Evolutionary conservation across 2,329 filamentous ascomycete species (phyloP), one percentile per base, ranked within the genome.

Genomic region (Akanthomyces uredinophilus): DNA sequence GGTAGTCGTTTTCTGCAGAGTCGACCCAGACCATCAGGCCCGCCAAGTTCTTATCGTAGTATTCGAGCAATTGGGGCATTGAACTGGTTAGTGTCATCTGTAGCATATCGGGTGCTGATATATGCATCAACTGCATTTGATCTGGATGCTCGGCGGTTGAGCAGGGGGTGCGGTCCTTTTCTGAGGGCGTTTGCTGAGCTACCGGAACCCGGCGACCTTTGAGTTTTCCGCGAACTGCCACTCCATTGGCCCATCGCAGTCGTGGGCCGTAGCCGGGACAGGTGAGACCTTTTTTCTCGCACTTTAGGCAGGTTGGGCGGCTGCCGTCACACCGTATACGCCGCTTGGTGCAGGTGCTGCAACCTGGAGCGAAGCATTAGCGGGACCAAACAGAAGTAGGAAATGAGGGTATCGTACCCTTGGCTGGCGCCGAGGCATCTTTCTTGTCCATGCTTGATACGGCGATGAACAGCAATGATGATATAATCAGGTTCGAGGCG

Each of bases 11-110:
- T 20, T 70, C 66, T 4, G 65, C 66, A 11, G 70, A 69, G 55
- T 72, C 70, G 20, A 72, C 63, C 70, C 70, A 72, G 18, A 72
- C 70, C 70, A 72, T 72, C 13, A 71, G 64, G 6, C 69, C 68
- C 3, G 70, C 70, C 29, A 72, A 54, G 55, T 70, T 65, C 56
- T 69, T 68, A 37, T 70, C 68, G 53, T 70, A 72, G 55, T 72
- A 71, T 10, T 71, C 67, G 35, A 72, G 66, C 49, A 72, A 68
- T 13, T 67, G 63, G 6, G 65, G 64, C 18, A 64, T 62, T 20
- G 70, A 68, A 11, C 60, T 60, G 35, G 63, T 22, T 11, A 55
- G 47, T 4, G 52, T 35, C 18, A 51, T 56, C n/a, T 62, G 60
- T 7, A 62, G 24, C 16, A 52, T 24, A 7, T 62, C 60, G 24